Evolutionary conservation across 352 stramenopile species (phyloP), one percentile per base, ranked within the genome.

Genomic region (Globisporangium takayamanum): DNA sequence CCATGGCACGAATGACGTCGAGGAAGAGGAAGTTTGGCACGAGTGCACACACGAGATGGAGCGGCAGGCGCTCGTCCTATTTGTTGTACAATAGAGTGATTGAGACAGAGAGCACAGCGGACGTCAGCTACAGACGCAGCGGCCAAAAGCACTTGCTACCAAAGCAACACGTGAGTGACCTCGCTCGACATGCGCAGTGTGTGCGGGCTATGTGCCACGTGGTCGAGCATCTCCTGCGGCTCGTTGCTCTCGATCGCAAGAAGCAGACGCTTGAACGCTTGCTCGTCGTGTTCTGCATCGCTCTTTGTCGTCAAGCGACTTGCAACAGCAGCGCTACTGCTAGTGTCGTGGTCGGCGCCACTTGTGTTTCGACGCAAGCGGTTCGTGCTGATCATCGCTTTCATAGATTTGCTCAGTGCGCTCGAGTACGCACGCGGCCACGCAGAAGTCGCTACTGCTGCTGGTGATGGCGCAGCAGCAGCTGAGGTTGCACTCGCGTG

Each of bases 41-140:
- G 46, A 81, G 65, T 0, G 56, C 59, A 20, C 80, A 90, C 42
- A 87, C 62, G 2, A 80, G 61, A 58, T 88, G 80, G 51, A 90
- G 62, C 20, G 76, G 68, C 26, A 85, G 15, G 14, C 62, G 70
- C 15, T 70, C 75, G 20, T 80, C 64, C 75, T 88, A 46, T 22
- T 42, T 12, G 15, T 50, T 18, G 25, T 22, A 11, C 26, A 22
- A 47, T 12, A 47, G 42, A 47, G 15, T 25, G 42, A 20, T 11
- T 3, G 15, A 2, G 15, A 25, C 3, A 48, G n/a, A 11, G 44
- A 26, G 18, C 22, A 18, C 44, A 22, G n/a, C 3, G 10, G 11
- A 22, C 20, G 10, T 12, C 25, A 41, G 15, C 15, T 1, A n/a
- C 26, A 41, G 5, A 36, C 7, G 36, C 20, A 28, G 22, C 2